Percentiles rank a stretch among this genome's conserved stretches.
These are phyloP conservation scores for Coemansia sp. DNA, from an alignment of 371 early-diverging fungal genomes.

Conservation along the genomic window DNA sequence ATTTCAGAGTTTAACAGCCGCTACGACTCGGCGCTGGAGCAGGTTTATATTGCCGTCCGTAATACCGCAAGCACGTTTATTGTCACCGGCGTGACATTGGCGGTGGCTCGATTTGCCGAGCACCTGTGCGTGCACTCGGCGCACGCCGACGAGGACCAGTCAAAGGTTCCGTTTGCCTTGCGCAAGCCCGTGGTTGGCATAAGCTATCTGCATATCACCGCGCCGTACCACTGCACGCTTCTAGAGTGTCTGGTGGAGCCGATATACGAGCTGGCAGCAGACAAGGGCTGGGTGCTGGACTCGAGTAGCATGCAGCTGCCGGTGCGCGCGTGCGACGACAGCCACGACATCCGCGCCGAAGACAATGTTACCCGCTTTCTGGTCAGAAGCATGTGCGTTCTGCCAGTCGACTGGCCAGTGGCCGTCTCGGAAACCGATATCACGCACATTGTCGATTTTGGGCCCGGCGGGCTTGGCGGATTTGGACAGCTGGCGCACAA, in stretches of 20 bases:
- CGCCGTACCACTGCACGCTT: slow-evolving; percentile 80
- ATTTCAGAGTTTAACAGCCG: slow-evolving; percentile 11
- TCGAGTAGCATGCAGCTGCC: slow-evolving; percentile 65
- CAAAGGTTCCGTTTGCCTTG: slow-evolving; percentile 73
- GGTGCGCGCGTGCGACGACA: slow-evolving; percentile 72
- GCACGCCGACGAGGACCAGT: slow-evolving; percentile 63
- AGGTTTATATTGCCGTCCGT: slow-evolving; percentile 67
- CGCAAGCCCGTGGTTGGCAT: slow-evolving; percentile 74
- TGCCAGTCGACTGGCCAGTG: slow-evolving; percentile 82
- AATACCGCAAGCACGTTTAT: slow-evolving; percentile 58
- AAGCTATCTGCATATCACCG: slow-evolving; percentile 77
- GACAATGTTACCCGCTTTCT: background rate
- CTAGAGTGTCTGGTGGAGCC: slow-evolving; percentile 50
- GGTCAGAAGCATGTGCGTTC: slow-evolving; percentile 28
- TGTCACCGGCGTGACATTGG: slow-evolving; percentile 11
- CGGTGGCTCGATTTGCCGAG: slow-evolving; percentile 1
- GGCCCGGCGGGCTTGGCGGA: slow-evolving; percentile 86
- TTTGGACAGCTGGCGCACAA: slow-evolving; percentile 70
- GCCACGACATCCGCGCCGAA: slow-evolving; percentile 48
- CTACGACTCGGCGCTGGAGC: slow-evolving; percentile 36
- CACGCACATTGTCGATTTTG: slow-evolving; percentile 93
- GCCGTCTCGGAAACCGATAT: slow-evolving; percentile 62
- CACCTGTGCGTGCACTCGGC: slow-evolving; percentile 44
- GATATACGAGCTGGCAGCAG: slow-evolving; percentile 36
- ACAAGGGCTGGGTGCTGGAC: slow-evolving; percentile 51